Base-by-base conservation (phyloP, 192 early-diverging fungal species). In the Linderina pennispora region DNA sequence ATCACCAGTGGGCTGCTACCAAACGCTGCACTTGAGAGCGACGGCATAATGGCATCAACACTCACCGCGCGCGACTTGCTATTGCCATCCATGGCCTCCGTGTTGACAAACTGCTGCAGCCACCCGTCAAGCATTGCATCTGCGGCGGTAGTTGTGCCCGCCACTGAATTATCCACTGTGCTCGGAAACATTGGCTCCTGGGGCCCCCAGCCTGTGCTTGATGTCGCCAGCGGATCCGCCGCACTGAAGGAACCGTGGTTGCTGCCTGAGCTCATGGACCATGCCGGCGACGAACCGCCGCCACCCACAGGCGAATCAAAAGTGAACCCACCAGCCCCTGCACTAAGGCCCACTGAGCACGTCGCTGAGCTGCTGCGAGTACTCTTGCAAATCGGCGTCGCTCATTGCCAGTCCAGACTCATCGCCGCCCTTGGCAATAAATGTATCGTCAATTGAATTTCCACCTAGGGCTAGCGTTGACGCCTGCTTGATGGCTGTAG, bases 21-120 rank as follows among this genome's bases (percentile, higher is more conserved):
- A n/a, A n/a, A n/a, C n/a, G n/a, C n/a, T n/a, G n/a, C n/a, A n/a
- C n/a, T n/a, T n/a, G n/a, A n/a, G n/a, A n/a, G n/a, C n/a, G n/a
- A n/a, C n/a, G n/a, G n/a, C n/a, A n/a, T n/a, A 0, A 28, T 17
- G 24, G 43, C 31, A 22, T 22, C 44, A 34, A 18, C 35, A n/a
- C 17, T 23, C 5, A 25, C 16, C 28, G 25, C n/a, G 2, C 18
- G 2, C 8, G 48, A n/a, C 13, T 10, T 36, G 4, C 31, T 28
- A 19, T 38, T 34, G 28, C 48, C 34, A n/a, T 40, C 59, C 14
- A 70, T 41, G 0, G 55, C 66, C 0, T 58, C 54, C 2, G 55
- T 44, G 31, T 61, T 63, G 9, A 70, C 67, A 31, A 58, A 63
- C 55, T 70, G 67, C 51, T 70, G 60, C 55, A 70, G 50, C 67